Evolutionary conservation across 768 basidiomycete species (phyloP).

Genomic region (Macrolepiota albuminosa): DNA sequence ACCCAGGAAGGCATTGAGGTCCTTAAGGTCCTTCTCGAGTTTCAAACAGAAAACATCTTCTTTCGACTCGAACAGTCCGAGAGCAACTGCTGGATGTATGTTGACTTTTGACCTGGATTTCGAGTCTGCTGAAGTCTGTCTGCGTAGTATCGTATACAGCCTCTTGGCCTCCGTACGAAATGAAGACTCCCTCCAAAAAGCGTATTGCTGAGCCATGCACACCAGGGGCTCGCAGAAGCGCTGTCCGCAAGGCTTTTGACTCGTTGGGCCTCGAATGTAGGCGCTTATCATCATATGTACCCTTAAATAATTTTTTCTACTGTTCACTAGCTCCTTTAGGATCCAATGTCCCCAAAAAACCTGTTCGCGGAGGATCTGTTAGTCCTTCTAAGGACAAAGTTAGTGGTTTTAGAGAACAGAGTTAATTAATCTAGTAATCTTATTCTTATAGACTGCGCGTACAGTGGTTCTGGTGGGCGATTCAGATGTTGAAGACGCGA

Average conservation of each 20-base stretch:
- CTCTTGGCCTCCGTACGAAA: not conserved
- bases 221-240: not conserved
- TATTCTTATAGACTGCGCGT: not conserved
- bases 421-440: not conserved
- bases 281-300: not conserved
- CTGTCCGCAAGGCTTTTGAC: not conserved
- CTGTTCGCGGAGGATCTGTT: too few relatives aligned
- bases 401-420: not conserved
- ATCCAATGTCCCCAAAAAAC: not conserved
- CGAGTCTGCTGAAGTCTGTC: not conserved
- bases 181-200: not conserved
- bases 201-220: not conserved
- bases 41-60: not conserved
- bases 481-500: slow-evolving; percentile 7
- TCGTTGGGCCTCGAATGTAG: not conserved
- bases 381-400: not conserved
- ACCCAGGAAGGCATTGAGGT: not conserved
- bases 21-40: not conserved
- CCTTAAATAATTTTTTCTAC: not conserved
- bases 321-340: not conserved
- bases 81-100: not conserved
- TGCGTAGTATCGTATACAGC: not conserved
- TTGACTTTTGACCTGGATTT: not conserved
- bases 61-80: not conserved
- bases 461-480: slow-evolving; percentile 4